These are phyloP conservation scores for Pseudogymnoascus destructans DNA, from an alignment of 2,329 filamentous ascomycete species.

Conservation along the genomic window DNA sequence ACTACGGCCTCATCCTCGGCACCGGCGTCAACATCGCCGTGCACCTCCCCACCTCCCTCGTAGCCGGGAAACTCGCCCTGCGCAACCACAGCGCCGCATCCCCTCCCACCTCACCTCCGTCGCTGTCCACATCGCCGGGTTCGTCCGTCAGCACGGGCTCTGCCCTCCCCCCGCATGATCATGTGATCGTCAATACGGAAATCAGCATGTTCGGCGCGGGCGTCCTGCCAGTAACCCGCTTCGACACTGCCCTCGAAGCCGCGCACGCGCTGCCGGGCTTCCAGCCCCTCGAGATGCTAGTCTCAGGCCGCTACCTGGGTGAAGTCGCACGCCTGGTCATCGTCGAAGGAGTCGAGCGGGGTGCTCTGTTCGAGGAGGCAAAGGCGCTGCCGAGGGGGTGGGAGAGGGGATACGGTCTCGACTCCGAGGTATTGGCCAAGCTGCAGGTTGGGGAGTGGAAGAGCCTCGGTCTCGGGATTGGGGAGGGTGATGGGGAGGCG, in stretches of 20 bases:
- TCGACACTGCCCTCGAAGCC: conserved; percentile 42
- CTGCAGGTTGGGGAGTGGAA: conserved; percentile 26
- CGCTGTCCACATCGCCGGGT: neutral
- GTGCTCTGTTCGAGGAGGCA: conserved; percentile 43
- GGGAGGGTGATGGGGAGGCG: neutral
- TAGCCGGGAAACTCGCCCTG: conserved; percentile 22
- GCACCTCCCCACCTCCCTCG: conserved; percentile 45
- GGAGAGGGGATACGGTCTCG: conserved; percentile 40
- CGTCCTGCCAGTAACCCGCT: conserved; percentile 46
- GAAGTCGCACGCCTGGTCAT: conserved; percentile 48
- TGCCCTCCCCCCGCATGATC: conserved; percentile 30
- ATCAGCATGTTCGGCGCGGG: conserved; percentile 51
- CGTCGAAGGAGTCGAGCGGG: conserved; percentile 43
- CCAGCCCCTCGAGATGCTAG: conserved; percentile 48
- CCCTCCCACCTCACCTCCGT: neutral
- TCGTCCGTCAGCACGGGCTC: neutral
- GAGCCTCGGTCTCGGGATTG: neutral
- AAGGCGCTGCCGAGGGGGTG: conserved; percentile 43
- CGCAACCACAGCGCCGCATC: neutral
- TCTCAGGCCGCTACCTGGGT: conserved; percentile 53
- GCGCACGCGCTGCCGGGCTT: conserved; percentile 44
- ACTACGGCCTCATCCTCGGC: conserved; percentile 52
- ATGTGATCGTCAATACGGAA: conserved; percentile 56
- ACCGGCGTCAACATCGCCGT: conserved; percentile 55
- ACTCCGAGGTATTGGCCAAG: conserved; percentile 44